Evolutionary conservation across 2,329 filamentous ascomycete species (phyloP).

Genomic region (Neonectria faginata): DNA sequence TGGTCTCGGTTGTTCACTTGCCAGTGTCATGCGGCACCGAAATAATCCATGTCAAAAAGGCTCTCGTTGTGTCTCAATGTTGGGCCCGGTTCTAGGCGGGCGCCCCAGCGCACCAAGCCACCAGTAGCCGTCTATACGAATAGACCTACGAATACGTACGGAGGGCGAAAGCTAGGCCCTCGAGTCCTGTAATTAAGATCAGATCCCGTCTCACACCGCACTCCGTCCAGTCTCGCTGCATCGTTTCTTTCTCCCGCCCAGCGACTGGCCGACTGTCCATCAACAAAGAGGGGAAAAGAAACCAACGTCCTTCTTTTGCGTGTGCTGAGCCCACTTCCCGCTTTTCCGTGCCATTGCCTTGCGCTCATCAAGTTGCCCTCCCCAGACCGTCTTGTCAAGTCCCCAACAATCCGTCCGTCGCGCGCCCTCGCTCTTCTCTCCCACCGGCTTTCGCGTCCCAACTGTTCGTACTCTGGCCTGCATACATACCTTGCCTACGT

Average conservation of each 20-base stretch:
- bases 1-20: constrained; percentile 22
- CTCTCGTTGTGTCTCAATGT: constrained; percentile 23
- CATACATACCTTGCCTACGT: not conserved
- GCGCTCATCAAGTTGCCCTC: constrained; percentile 14
- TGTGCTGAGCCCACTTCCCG: not conserved
- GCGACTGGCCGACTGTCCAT: not conserved
- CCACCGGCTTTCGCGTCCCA: constrained; percentile 19
- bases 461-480: constrained; percentile 11
- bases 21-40: constrained; percentile 21
- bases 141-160: not conserved
- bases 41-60: constrained; percentile 22
- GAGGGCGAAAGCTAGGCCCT: too few species aligned
- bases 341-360: constrained; percentile 11
- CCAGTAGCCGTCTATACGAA: not conserved
- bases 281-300: constrained; percentile 1
- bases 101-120: constrained; percentile 3
- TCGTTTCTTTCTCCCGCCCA: constrained; percentile 1
- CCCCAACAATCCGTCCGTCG: constrained; percentile 27
- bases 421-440: constrained; percentile 20
- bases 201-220: not conserved
- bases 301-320: not conserved
- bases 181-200: not conserved
- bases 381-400: not conserved
- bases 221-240: constrained; percentile 6
- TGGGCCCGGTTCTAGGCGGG: constrained; percentile 16